phyloP scores from a whole-genome alignment of 257 asterid genomes.

The Primulina tabacum region DNA sequence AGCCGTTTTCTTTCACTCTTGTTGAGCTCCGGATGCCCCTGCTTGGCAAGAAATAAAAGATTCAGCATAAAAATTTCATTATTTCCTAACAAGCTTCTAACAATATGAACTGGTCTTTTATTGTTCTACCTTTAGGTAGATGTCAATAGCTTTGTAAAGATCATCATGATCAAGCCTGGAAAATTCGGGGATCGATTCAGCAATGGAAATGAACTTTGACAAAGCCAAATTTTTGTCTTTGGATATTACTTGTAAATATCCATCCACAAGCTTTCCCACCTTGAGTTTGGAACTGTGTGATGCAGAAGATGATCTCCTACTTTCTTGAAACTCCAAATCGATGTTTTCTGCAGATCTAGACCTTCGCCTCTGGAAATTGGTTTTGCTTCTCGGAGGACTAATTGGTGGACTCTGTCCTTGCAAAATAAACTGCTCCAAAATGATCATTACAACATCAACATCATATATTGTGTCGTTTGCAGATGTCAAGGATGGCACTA shows the following conservation, averaged over 20 bases:
- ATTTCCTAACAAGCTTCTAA: not conserved
- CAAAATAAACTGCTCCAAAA: constrained; percentile 65
- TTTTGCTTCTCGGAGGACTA: constrained; percentile 60
- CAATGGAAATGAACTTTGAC: constrained; percentile 62
- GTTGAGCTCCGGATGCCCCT: constrained; percentile 75
- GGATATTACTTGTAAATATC: constrained; percentile 67
- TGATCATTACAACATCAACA: constrained; percentile 58
- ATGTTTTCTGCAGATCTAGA: constrained; percentile 77
- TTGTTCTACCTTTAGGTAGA: constrained; percentile 68
- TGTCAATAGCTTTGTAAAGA: constrained; percentile 84
- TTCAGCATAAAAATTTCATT: not conserved
- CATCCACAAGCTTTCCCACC: constrained; percentile 80
- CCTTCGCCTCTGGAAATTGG: constrained; percentile 59
- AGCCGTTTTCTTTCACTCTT: constrained; percentile 76
- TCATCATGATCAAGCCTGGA: constrained; percentile 84
- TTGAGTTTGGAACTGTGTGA: constrained; percentile 74
- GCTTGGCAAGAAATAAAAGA: constrained; percentile 17
- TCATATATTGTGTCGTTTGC: constrained; percentile 39
- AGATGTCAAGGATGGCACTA: constrained; percentile 53
- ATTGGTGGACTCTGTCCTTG: constrained; percentile 83
- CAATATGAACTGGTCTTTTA: not conserved
- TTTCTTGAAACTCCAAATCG: constrained; percentile 66
- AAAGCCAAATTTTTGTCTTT: constrained; percentile 45
- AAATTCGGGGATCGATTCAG: constrained; percentile 68
- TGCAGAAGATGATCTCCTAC: constrained; percentile 80